phyloP scores from a whole-genome alignment of 2,329 filamentous ascomycete genomes.

The Xylariaceae sp. region DNA sequence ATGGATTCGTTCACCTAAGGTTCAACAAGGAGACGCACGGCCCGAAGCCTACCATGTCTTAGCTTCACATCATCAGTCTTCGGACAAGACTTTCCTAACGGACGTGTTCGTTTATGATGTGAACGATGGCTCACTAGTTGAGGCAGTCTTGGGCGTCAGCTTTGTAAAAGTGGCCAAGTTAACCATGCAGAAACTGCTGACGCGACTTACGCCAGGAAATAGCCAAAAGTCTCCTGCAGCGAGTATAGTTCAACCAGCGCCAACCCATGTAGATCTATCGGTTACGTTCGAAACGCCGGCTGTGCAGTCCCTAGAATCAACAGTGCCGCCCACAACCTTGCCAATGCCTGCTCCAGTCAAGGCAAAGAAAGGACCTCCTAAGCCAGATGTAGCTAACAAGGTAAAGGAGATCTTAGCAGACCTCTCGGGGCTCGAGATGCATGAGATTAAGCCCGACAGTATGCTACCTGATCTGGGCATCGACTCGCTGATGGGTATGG shows the following conservation, averaged over 20 bases:
- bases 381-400: conserved; percentile 6
- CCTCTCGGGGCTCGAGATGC: conserved; percentile 7
- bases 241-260: neutral
- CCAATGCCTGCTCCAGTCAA: neutral
- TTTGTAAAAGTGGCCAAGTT: conserved; percentile 39
- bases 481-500: conserved; percentile 58
- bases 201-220: conserved; percentile 29
- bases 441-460: conserved; percentile 31
- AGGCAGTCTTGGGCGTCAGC: conserved; percentile 43
- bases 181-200: conserved; percentile 40
- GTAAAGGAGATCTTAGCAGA: conserved; percentile 8
- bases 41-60: conserved; percentile 39
- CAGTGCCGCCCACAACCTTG: neutral
- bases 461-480: conserved; percentile 53
- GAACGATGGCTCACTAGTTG: conserved; percentile 35
- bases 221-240: conserved; percentile 20
- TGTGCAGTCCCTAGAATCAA: neutral
- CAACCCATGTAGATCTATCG: neutral
- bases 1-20: conserved; percentile 42
- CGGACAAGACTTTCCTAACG: conserved; percentile 36
- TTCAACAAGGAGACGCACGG: conserved; percentile 2
- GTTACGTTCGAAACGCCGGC: neutral
- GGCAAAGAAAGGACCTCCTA: neutral
- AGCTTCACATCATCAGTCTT: conserved; percentile 33
- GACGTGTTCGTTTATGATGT: conserved; percentile 46